phyloP scores from a whole-genome alignment of 2,329 filamentous ascomycete species.

The Penicillium sp. region DNA sequence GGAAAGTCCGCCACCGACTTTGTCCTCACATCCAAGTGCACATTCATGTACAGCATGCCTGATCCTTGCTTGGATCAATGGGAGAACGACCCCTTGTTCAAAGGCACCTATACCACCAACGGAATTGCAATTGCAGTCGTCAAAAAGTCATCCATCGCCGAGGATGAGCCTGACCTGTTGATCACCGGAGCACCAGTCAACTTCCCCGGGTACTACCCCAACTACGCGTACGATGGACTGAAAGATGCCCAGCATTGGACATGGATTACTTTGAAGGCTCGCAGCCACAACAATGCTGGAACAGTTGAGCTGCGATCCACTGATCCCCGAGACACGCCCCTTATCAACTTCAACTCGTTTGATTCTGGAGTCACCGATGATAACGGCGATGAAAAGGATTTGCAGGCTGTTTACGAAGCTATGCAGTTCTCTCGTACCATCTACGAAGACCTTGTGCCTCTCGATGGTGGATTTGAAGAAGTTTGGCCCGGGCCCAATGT shows the following conservation, averaged over 20 bases:
- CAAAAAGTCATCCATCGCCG: conserved; percentile 38
- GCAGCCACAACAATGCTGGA: conserved; percentile 63
- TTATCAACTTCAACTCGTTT: conserved; percentile 64
- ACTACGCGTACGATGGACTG: conserved; percentile 46
- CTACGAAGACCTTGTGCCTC: conserved; percentile 42
- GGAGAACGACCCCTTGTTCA: conserved; percentile 38
- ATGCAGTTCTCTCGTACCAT: conserved; percentile 56
- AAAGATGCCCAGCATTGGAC: conserved; percentile 46
- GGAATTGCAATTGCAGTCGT: conserved; percentile 56
- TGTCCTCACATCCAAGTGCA: conserved; percentile 33
- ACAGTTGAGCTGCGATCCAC: conserved; percentile 61
- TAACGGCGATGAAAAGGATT: conserved; percentile 52
- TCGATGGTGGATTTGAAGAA: conserved; percentile 49
- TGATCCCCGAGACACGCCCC: conserved; percentile 64
- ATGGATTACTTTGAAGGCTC: conserved; percentile 59
- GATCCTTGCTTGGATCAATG: conserved; percentile 50
- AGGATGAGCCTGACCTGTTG: conserved; percentile 55
- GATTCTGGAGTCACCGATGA: conserved; percentile 38
- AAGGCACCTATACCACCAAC: conserved; percentile 52
- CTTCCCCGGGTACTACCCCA: conserved; percentile 54
- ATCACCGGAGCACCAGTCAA: conserved; percentile 59
- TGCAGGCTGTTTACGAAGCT: conserved; percentile 58
- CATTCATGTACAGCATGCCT: conserved; percentile 27
- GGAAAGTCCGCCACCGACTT: conserved; percentile 44
- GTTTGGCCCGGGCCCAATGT: conserved; percentile 47